Evolutionary conservation across 192 early-diverging fungal species (phyloP).

Genomic region (Coemansia sp.): DNA sequence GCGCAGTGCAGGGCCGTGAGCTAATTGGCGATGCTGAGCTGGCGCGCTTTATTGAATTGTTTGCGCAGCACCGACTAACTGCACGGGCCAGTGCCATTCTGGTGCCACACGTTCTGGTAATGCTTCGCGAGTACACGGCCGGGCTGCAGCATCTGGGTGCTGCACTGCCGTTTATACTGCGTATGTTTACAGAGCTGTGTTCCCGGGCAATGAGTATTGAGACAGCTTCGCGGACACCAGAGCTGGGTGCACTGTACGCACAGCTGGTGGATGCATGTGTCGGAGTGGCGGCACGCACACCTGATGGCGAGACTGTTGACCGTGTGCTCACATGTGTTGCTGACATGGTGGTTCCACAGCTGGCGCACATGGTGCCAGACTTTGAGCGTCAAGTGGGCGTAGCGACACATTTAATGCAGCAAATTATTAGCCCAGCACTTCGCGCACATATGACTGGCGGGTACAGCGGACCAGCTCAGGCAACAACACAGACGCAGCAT

Average conservation of each 20-base stretch:
- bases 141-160: constrained; percentile 29
- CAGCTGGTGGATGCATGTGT: constrained; percentile 69
- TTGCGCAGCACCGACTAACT: constrained; percentile 23
- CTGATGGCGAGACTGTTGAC: constrained; percentile 68
- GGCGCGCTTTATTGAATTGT: constrained; percentile 40
- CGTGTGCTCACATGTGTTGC: constrained; percentile 48
- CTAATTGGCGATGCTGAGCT: constrained; percentile 27
- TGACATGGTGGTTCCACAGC: constrained; percentile 60
- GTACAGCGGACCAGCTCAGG: constrained; percentile 36
- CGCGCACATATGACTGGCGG: constrained; percentile 58
- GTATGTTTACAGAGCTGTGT: constrained; percentile 48
- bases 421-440: constrained; percentile 68
- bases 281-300: constrained; percentile 66
- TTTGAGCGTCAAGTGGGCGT: constrained; percentile 66
- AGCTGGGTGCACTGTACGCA: constrained; percentile 34
- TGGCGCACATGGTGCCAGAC: constrained; percentile 68
- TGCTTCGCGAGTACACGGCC: constrained; percentile 33
- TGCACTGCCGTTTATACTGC: constrained; percentile 43
- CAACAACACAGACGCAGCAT: constrained; percentile 33
- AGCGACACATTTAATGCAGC: constrained; percentile 75
- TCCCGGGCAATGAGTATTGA: constrained; percentile 26
- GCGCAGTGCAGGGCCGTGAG: neutral
- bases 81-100: constrained; percentile 26
- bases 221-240: constrained; percentile 16
- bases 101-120: constrained; percentile 24